Conservation (phyloP, 768 basidiomycete species). For the Kwoniella botswanensis region DNA sequence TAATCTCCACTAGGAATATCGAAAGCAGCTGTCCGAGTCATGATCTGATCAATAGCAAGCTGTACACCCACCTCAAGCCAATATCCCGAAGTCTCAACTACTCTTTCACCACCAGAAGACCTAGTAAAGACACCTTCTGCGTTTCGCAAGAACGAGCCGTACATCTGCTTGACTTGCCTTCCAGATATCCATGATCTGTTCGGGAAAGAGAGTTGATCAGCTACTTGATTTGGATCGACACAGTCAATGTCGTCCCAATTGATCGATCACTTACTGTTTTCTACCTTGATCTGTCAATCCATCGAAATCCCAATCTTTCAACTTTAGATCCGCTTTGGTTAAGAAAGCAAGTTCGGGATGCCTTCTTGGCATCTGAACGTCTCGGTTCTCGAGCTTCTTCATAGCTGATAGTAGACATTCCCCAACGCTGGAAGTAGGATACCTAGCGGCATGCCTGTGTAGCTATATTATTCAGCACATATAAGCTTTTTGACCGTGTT, state of each 20-base stretch:
- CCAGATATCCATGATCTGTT: conserved; percentile 48
- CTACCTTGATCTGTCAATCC: conserved; percentile 48
- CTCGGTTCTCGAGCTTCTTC: conserved; percentile 37
- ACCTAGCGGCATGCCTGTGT: conserved; percentile 51
- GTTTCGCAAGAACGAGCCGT: conserved; percentile 21
- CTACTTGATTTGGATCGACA: neutral
- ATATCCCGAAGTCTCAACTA: conserved; percentile 45
- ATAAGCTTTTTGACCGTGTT: neutral
- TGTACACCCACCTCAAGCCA: conserved; percentile 45
- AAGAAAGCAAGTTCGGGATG: conserved; percentile 51
- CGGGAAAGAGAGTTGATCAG: neutral
- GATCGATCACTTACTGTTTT: conserved; percentile 37
- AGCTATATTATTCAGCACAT: conserved; percentile 28
- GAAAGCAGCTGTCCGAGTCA: no score
- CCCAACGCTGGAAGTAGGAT: conserved; percentile 37
- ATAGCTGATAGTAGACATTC: conserved; percentile 32
- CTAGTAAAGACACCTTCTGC: conserved; percentile 38
- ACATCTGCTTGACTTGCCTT: conserved; percentile 27
- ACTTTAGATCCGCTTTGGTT: conserved; percentile 34
- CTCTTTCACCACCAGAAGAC: conserved; percentile 40
- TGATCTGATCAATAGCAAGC: neutral
- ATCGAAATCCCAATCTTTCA: conserved; percentile 47
- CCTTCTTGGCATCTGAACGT: conserved; percentile 26
- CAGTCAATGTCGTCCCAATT: neutral
- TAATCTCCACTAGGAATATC: no score